Conservation (phyloP, 176 grass and related monocot genomes). For the Oryza coarctata region DNA sequence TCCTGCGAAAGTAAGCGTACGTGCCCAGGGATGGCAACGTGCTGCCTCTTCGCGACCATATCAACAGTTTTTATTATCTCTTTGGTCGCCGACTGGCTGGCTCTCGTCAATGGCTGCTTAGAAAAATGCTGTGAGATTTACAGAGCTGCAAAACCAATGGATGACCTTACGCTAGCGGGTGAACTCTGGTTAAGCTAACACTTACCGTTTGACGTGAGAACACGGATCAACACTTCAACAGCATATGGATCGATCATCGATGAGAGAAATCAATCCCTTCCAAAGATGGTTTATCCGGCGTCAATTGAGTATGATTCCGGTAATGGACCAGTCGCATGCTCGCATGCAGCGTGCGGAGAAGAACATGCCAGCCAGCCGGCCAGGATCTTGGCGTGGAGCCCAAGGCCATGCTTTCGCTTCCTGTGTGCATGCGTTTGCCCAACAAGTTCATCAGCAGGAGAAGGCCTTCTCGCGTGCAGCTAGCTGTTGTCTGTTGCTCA, state of each 20-base stretch:
- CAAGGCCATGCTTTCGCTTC: neutral
- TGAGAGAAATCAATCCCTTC: no score
- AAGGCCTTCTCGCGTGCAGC: no score
- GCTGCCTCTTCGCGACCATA: neutral
- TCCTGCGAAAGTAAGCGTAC: neutral
- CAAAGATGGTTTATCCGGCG: neutral
- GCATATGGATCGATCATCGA: no score
- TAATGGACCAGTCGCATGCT: neutral
- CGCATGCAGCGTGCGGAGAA: neutral
- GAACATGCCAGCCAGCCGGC: neutral
- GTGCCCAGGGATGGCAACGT: neutral
- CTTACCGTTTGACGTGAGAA: no score
- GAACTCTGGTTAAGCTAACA: no score
- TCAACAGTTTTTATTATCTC: neutral
- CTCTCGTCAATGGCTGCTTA: neutral
- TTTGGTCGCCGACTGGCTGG: neutral
- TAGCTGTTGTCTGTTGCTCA: no score
- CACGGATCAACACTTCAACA: no score
- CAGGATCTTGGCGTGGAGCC: neutral
- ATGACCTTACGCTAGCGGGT: no score
- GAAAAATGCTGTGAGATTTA: neutral
- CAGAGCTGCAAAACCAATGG: no score
- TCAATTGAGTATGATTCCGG: neutral
- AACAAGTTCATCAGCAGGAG: no score
- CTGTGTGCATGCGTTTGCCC: neutral